A percentile compares a stretch with the other conserved stretches of the same genome.
Conservation (phyloP, 495 filamentous ascomycete species). For the Aspergillus bridgeri region DNA sequence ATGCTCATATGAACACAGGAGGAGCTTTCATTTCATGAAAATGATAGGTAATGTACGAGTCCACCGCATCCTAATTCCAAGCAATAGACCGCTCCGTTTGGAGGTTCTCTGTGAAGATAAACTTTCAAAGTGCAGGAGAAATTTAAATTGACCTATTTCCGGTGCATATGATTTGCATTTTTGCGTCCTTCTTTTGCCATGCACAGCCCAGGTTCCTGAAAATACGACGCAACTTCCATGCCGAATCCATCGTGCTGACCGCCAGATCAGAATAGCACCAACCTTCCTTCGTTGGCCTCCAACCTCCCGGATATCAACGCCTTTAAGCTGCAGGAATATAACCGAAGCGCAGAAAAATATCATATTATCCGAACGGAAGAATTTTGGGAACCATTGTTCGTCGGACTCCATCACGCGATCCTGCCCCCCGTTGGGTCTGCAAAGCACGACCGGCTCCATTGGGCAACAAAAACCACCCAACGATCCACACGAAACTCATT, state of each 20-base stretch:
- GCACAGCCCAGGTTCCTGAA: not conserved
- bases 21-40: not conserved
- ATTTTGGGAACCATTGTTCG: not conserved
- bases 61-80: not conserved
- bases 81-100: not conserved
- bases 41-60: not conserved
- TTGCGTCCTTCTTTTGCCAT: not conserved
- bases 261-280: not conserved
- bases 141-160: not conserved
- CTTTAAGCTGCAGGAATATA: not conserved
- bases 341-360: not conserved
- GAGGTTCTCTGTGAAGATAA: not conserved
- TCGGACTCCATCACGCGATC: not conserved
- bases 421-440: slow-evolving; percentile 11
- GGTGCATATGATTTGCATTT: not conserved
- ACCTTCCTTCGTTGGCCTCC: too few species aligned
- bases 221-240: not conserved
- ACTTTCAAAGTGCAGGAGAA: not conserved
- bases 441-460: slow-evolving; percentile 8
- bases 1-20: not conserved
- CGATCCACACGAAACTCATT: not conserved
- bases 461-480: slow-evolving; percentile 12
- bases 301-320: too few species aligned
- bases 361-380: not conserved
- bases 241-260: not conserved